Evolutionary conservation across 768 basidiomycete genomes (phyloP).

Genomic region (Porpolomopsis calyptriformis): DNA sequence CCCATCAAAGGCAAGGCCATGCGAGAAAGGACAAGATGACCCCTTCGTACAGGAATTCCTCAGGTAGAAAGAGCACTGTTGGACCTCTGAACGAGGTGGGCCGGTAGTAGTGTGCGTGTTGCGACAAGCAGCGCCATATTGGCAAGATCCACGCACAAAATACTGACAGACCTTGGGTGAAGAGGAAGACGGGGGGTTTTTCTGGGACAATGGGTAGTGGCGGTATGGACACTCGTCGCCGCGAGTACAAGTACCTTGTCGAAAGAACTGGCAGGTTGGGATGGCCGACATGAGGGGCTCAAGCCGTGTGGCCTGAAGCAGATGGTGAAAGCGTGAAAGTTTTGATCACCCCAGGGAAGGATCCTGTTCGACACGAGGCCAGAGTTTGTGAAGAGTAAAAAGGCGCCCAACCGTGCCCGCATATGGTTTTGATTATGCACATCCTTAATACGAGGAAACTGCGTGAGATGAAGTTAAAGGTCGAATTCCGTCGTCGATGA

Average conservation of each 20-base stretch:
- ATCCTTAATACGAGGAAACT: too few relatives aligned
- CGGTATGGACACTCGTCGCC: neutral
- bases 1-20: neutral
- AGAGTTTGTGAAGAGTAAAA: too few relatives aligned
- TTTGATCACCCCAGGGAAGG: too few relatives aligned
- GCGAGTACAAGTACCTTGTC: neutral
- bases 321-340: too few relatives aligned
- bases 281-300: too few relatives aligned
- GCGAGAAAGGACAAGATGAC: neutral
- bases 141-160: neutral
- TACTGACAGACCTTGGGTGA: neutral
- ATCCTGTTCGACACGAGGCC: too few relatives aligned
- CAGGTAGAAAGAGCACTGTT: neutral
- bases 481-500: too few relatives aligned
- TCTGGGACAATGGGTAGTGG: neutral
- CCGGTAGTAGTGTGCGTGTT: neutral
- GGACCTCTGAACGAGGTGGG: neutral
- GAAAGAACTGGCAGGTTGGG: neutral
- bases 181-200: neutral
- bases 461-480: too few relatives aligned
- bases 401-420: too few relatives aligned
- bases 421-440: too few relatives aligned
- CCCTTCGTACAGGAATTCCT: neutral
- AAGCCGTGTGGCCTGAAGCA: too few relatives aligned
- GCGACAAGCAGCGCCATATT: neutral